Conservation (phyloP, 768 basidiomycete species). For the Suillus spraguei region DNA sequence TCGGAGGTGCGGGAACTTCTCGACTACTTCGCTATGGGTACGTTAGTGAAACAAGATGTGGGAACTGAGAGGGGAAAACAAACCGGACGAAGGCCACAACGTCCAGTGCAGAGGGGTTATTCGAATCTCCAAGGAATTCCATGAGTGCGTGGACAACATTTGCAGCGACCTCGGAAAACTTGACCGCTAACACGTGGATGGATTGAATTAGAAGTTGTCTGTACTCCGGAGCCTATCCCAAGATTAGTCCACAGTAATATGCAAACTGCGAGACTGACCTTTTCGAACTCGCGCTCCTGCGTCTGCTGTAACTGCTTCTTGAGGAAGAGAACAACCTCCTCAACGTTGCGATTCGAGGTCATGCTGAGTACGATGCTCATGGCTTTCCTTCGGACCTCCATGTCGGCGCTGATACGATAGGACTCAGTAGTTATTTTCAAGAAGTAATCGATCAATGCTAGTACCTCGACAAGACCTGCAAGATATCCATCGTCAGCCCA, state of each 20-base stretch:
- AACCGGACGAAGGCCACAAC: not conserved
- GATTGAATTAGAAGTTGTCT: slow-evolving; percentile 95
- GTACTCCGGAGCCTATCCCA: slow-evolving; percentile 82
- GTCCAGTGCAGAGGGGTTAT: not conserved
- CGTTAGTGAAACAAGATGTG: not conserved
- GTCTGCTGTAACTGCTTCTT: slow-evolving; percentile 98
- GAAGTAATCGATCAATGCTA: slow-evolving; percentile 5
- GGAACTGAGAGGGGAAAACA: not conserved
- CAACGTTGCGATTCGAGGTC: slow-evolving; percentile 93
- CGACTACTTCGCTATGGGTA: slow-evolving; percentile 80
- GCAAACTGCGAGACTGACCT: slow-evolving; percentile 40
- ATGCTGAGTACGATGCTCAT: slow-evolving; percentile 88
- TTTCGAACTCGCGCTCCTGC: slow-evolving; percentile 43
- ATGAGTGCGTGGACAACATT: slow-evolving; percentile 92
- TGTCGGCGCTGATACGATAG: slow-evolving; percentile 69
- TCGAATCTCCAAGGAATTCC: slow-evolving; percentile 87
- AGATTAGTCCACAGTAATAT: not conserved
- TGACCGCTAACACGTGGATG: slow-evolving; percentile 95
- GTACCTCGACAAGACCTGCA: slow-evolving; percentile 86
- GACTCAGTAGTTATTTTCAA: slow-evolving; percentile 6
- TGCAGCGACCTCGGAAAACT: slow-evolving; percentile 95
- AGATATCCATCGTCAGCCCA: slow-evolving; percentile 91
- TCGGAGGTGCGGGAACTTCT: slow-evolving; percentile 92
- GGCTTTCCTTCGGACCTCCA: slow-evolving; percentile 95
- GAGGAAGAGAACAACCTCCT: slow-evolving; percentile 93